Conservation (phyloP, 1,284 basidiomycete species). For the Veloboletus limbatus region DNA sequence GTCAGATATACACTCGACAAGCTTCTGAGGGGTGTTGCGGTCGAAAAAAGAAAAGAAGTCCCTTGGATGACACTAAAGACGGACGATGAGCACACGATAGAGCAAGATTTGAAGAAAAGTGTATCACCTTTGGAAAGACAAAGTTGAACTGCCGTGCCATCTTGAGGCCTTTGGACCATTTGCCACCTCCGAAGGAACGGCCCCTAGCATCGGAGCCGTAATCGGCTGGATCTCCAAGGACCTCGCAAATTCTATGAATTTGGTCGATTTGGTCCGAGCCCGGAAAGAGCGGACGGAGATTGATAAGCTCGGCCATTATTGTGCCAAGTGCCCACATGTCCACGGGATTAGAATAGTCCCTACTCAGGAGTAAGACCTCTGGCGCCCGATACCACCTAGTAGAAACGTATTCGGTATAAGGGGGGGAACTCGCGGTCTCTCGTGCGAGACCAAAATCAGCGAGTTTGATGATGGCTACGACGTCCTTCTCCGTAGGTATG, state of each 20-base stretch:
- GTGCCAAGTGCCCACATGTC: constrained; percentile 99
- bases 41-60: constrained; percentile 81
- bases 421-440: constrained; percentile 85
- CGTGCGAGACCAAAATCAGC: constrained; percentile 98
- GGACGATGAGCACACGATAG: constrained; percentile 8
- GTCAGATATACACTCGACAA: constrained; percentile 91
- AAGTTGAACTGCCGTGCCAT: constrained; percentile 89
- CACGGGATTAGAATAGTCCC: constrained; percentile 93
- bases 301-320: constrained; percentile 96
- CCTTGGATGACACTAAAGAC: constrained; percentile 66
- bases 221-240: constrained; percentile 90
- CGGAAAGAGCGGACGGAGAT: constrained; percentile 95
- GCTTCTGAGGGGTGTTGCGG: constrained; percentile 69
- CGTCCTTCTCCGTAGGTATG: constrained; percentile 81
- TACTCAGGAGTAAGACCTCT: constrained; percentile 89
- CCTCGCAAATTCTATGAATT: constrained; percentile 84
- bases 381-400: constrained; percentile 99
- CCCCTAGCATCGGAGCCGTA: constrained; percentile 79
- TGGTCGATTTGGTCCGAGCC: constrained; percentile 96
- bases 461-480: constrained; percentile 95
- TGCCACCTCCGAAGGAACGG: constrained; percentile 78
- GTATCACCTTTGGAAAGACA: constrained; percentile 78
- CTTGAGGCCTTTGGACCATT: constrained; percentile 83
- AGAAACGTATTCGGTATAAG: constrained; percentile 98
- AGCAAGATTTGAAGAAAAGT: neutral